These are phyloP conservation scores for Zanthoxylum bungeanum DNA, from an alignment of 345 rosid genomes.

Conservation along the genomic window DNA sequence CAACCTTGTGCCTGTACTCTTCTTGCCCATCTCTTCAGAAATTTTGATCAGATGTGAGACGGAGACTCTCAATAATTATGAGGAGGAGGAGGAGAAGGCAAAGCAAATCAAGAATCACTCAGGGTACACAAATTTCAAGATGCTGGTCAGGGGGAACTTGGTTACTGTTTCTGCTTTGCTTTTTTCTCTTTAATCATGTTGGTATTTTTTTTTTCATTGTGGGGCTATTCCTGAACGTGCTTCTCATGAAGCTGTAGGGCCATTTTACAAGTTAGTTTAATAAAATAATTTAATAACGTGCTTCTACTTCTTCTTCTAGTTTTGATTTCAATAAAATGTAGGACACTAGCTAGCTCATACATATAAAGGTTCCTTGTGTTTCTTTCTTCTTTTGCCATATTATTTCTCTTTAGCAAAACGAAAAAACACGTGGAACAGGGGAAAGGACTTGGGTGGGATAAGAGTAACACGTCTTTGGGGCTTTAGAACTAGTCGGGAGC, in stretches of 20 bases:
- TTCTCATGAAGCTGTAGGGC: constrained; percentile 51
- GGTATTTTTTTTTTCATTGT: constrained; percentile 23
- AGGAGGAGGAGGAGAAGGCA: constrained; percentile 23
- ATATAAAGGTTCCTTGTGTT: neutral
- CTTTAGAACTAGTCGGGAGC: no score
- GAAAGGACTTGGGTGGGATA: no score
- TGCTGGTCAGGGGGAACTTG: constrained; percentile 19
- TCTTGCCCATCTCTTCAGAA: constrained; percentile 38
- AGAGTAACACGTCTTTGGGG: no score
- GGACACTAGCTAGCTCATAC: neutral
- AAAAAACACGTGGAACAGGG: no score
- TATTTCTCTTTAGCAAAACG: neutral
- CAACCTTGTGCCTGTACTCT: constrained; percentile 39
- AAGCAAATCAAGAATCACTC: constrained; percentile 16
- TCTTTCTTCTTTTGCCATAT: neutral
- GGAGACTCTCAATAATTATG: neutral
- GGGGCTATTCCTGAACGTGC: constrained; percentile 54
- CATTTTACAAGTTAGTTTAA: neutral
- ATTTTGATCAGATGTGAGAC: neutral
- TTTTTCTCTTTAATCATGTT: constrained; percentile 24
- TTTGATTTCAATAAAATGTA: neutral
- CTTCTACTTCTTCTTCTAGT: neutral
- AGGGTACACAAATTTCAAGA: constrained; percentile 24
- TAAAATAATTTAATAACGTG: neutral
- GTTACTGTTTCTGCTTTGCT: constrained; percentile 13